A percentile compares a stretch with the other conserved stretches of the same genome.
Evolutionary conservation across 441 rosid genomes (phyloP).

Genomic region (Kokia cookei): DNA sequence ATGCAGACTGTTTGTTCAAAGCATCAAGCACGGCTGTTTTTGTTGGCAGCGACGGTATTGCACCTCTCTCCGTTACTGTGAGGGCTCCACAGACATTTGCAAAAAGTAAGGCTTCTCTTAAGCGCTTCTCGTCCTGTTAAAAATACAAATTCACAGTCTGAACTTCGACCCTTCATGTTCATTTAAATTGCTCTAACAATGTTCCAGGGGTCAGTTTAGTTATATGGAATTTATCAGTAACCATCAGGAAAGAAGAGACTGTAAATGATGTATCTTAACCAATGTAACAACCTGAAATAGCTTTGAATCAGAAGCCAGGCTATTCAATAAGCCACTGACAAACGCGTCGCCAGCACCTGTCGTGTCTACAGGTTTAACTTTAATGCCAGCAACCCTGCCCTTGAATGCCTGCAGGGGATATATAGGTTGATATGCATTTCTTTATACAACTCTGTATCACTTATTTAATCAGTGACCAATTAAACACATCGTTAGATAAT

Average conservation of each 20-base stretch:
- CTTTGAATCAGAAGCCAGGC: constrained; percentile 56
- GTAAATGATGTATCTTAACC: background rate
- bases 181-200: background rate
- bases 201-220: background rate
- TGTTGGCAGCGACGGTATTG: constrained; percentile 87
- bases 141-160: background rate
- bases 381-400: constrained; percentile 70
- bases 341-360: constrained; percentile 98
- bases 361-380: constrained; percentile 82
- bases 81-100: constrained; percentile 87
- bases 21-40: constrained; percentile 54
- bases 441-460: too few relatives aligned
- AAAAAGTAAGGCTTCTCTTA: constrained; percentile 59
- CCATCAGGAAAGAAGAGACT: background rate
- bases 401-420: constrained; percentile 58
- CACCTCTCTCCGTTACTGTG: constrained; percentile 86
- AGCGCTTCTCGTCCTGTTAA: constrained; percentile 66
- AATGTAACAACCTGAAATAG: constrained; percentile 30
- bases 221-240: background rate
- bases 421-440: background rate
- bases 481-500: too few relatives aligned
- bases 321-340: constrained; percentile 68
- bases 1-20: constrained; percentile 13
- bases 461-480: too few relatives aligned
- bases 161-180: background rate